These are phyloP conservation scores for Venturia aucupariae DNA, from an alignment of 2,329 filamentous ascomycete species.

Conservation along the genomic window DNA sequence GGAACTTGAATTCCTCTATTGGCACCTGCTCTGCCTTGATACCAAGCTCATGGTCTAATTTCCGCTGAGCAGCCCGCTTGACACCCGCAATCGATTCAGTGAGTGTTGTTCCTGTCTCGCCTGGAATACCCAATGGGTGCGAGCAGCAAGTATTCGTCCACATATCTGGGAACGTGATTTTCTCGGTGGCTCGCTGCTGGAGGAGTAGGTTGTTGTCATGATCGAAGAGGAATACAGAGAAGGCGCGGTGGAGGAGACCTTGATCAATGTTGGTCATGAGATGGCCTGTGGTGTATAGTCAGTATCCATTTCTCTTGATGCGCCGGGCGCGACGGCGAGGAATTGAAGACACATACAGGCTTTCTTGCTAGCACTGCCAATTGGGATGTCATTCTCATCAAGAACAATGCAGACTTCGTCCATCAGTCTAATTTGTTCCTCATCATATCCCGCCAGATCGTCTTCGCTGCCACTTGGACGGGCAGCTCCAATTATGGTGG, in stretches of 20 bases:
- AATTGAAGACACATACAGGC: constrained; percentile 55
- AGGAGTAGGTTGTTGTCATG: constrained; percentile 84
- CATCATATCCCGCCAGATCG: constrained; percentile 85
- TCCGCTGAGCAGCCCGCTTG: constrained; percentile 85
- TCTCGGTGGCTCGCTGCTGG: constrained; percentile 90
- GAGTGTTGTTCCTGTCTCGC: constrained; percentile 72
- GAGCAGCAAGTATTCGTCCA: constrained; percentile 99
- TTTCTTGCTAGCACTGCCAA: constrained; percentile 97
- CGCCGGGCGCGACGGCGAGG: neutral
- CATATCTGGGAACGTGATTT: constrained; percentile 99
- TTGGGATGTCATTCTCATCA: constrained; percentile 83
- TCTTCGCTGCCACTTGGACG: constrained; percentile 49
- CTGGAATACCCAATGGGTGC: constrained; percentile 83
- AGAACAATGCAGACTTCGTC: constrained; percentile 97
- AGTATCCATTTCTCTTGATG: constrained; percentile 12
- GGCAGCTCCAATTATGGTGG: constrained; percentile 49
- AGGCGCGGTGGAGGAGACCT: constrained; percentile 90
- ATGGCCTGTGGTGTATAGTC: constrained; percentile 54
- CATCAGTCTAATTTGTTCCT: constrained; percentile 96
- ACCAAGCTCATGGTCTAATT: constrained; percentile 88
- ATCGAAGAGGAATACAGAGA: constrained; percentile 97
- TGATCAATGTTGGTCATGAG: constrained; percentile 98
- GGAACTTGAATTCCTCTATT: constrained; percentile 81
- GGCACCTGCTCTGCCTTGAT: constrained; percentile 86
- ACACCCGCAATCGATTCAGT: constrained; percentile 74